Evolutionary conservation across 2,329 filamentous ascomycete species (phyloP), one percentile per base, ranked within the genome.

Genomic region (Colletotrichum falcatum): DNA sequence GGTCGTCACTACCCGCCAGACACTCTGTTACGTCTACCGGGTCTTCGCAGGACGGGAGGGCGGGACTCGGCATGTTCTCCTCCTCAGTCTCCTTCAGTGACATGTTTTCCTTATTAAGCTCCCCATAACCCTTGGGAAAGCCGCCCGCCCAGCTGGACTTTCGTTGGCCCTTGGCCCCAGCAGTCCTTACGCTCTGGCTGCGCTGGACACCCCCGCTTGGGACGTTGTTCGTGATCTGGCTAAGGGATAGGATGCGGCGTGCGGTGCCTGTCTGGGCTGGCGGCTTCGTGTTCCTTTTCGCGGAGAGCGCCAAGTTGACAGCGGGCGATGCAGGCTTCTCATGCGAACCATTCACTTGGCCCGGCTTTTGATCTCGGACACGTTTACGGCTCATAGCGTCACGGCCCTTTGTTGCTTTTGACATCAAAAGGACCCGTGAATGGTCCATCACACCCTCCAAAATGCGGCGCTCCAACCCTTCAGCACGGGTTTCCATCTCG

Each of bases 391-490:
- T 89, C 88, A 90, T 89, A 71, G 84, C 81, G 63, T 89, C 88
- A 7, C 81, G 81, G 14, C 84, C 81, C 75, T 84, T 85, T 74
- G 80, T 83, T 4, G 88, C 83, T 82, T 93, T 91, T 74, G 90
- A 85, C 84, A 96, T 92, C 68, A 98, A 88, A n/a, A 98, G 86
- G 33, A 95, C 91, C 8, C 95, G 92, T 26, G 95, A 98, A 79
- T 98, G 95, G 76, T 98, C 95, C 83, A 99, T 97, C 73, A 98
- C 94, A 33, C 95, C 95, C 74, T 98, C 95, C 39, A 99, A 84
- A 74, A 99, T 97, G 33, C 96, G 91, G 62, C 95, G 92, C 82
- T 99, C 96, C 30, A 99, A 86, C 4, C 90, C 89, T 79, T 98
- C 94, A 3, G 95, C 96, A 72, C 95, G 92, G 14, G 88, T 85